Base-by-base conservation (phyloP, 2,329 filamentous ascomycete genomes). In the Monosporascus ibericus region DNA sequence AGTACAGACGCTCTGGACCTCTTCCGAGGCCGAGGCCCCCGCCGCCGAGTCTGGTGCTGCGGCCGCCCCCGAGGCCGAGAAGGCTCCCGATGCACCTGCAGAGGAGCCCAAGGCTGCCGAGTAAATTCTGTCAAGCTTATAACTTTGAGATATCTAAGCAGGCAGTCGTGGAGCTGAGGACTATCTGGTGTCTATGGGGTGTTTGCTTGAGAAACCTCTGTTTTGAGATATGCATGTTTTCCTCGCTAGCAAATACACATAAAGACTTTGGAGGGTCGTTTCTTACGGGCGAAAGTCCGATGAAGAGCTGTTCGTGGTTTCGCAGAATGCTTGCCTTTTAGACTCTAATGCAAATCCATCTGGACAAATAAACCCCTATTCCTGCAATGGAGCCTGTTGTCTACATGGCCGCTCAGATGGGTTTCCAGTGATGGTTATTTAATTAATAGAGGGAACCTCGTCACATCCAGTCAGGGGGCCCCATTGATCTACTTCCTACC, bases 1-100 rank as follows among this genome's bases (percentile, higher is more conserved):
- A 42, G 47, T 52, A 46, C 63, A 96, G 92, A 97, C 94, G 63
- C 91, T 97, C 75, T 97, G 94, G 94, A 97, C 94, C 69, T 97
- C 92, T 56, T 97, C 92, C 63, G 94, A 97, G 84, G 90, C 92
- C 60, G 94, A 97, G 81, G 84, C 89, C 46, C 61, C 73, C 57
- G 72, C 72, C 57, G 72, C 72, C 57, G 76, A 81, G 64, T 71
- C 76, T 55, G 73, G 80, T 55, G 72, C 83, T 55, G 73, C 75
- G 59, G 74, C 82, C 61, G 67, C 77, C 55, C 75, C 77, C 63
- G 75, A 80, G 59, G 69, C 78, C 55, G 83, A 84, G 66, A 75
- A 78, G 64, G 75, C 84, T 59, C 71, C 84, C 55, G 75, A 76
- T 58, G 74, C 76, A 55, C 73, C 79, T 54, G 67, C 75, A 52